Evolutionary conservation across 2,329 filamentous ascomycete genomes (phyloP), one percentile per base, ranked within the genome.

Genomic region (Talaromyces sp.): DNA sequence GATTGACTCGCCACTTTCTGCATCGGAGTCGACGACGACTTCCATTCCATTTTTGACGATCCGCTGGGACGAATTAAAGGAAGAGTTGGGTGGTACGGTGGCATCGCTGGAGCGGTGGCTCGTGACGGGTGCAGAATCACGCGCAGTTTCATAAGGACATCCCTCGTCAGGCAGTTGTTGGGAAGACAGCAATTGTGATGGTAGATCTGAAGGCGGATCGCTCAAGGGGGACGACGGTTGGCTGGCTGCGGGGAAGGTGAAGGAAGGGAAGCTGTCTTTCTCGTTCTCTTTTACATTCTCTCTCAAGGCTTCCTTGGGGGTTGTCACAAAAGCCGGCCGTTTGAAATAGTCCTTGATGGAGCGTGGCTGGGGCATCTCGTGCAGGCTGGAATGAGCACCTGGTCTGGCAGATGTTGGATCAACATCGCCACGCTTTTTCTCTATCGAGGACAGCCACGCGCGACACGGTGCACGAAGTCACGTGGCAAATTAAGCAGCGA

Each of bases 21-120:
- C 88, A 68, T 93, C 90, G 0, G 90, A 92, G 58, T 84, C 87
- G 52, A 81, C 81, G 46, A 93, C 78, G 3, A 81, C 71, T 59
- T 80, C 73, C 58, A 80, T 71, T 2, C 84, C 84, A 66, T 82
- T 77, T 61, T 78, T 89, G 59, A 88, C 77, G 13, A 84, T 74
- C 66, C 85, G 78, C 71, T 84, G 78, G 61, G 80, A 76, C 55
- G 67, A 69, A 46, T 60, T 65, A 43, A 69, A 41, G 32, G 66
- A 67, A 9, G 66, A 67, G 17, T 62, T 60, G 17, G 56, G 59
- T 4, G 55, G 53, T 7, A 56, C 43, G 13, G 65, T 64, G 10
- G 58, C 64, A 4, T 61, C 59, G 43, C 66, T 68, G 51, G 64
- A 29, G 26, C 63, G 55, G n/a, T 63, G 54, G 2, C 49, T 21